Evolutionary conservation across 495 filamentous ascomycete species (phyloP), one percentile per base, ranked within the genome.

Genomic region (Xeromyces bisporus): DNA sequence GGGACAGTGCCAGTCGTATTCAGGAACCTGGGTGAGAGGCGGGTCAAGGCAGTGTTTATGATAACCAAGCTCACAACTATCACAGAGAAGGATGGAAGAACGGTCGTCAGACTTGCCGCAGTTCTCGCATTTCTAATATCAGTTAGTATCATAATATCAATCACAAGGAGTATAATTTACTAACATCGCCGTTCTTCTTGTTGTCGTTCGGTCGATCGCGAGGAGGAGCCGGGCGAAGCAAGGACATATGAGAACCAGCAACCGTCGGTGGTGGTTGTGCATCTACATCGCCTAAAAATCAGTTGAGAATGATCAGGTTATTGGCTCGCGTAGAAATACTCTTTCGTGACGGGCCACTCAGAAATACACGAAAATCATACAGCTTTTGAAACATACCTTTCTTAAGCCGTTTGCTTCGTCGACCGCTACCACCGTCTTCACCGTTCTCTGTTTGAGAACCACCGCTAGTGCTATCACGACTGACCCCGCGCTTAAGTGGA

Each of bases 1-100:
- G 7, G 89, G 80, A 44, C 89, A 99, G 48, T 96, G 84, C 89
- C 89, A 99, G 38, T 99, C 89, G 28, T 72, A 71, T 33, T 92
- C 83, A 0, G 85, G 80, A 27, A 73, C 69, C 14, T 63, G 56
- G 35, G 79, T 76, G n/a, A 92, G 61, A 2, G 75, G 78, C 13
- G 85, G 86, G 37, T 96, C 89, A 11, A 99, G 67, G 39, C 89
- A 99, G 26, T 72, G 61, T 37, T 72, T 77, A 47, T 99, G 89
- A 41, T 91, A 96, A 6, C 77, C 77, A 41, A 76, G 64, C 29
- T 96, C 87, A 44, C 89, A 99, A 39, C 80, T 80, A 34, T 96
- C 89, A 55, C 89, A 99, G n/a, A 81, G 56, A 2, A 92, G 57
- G 23, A 94, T 64, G 14, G 71, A 69, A 11, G 53, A 44, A 15